Evolutionary conservation across 495 filamentous ascomycete genomes (phyloP), one percentile per base, ranked within the genome.

Genomic region (Glonium stellatum): DNA sequence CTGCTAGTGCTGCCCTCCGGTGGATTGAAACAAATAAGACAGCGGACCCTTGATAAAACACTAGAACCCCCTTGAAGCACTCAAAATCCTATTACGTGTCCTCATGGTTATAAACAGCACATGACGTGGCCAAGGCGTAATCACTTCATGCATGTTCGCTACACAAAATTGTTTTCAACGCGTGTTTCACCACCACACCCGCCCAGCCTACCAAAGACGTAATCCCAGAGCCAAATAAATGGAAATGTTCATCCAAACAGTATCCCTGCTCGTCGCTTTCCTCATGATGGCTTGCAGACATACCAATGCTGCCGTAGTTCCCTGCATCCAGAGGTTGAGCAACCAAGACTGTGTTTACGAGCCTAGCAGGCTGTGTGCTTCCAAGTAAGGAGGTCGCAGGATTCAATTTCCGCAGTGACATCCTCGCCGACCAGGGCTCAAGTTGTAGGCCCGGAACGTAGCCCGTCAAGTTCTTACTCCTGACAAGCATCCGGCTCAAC

Each of bases 401-500:
- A 11, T 34, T 54, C 50, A 4, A 23, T 54, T 4, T 44, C 39
- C 18, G 12, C 10, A 44, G 18, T 18, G 39, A 44, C 4, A 11
- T 18, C 18, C 18, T 18, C 12, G 12, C 39, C 18, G 39, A 18
- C 4, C 39, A 3, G 13, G 39, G 39, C 18, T 44, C 13, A 11
- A 44, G 18, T 23, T 65, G 63, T 21, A 41, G 22, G 0, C 57
- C 64, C 12, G 57, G 15, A 21, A 56, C 56, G 34, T 67, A 67
- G 15, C 36, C 47, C 15, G 65, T 67, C 37, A 67, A 41, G 13
- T 35, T 15, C 39, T 53, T 61, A 22, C 46, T 37, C 46, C 61
- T 67, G 1, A 55, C 51, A 19, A 60, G 27, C 27, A 67, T n/a
- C 0, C 58, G 60, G 1, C 55, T 59, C 61, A 67, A 57, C 11